These are phyloP conservation scores for Fabrea salina DNA, from an alignment of 169 alveolate genomes.

Conservation along the genomic window DNA sequence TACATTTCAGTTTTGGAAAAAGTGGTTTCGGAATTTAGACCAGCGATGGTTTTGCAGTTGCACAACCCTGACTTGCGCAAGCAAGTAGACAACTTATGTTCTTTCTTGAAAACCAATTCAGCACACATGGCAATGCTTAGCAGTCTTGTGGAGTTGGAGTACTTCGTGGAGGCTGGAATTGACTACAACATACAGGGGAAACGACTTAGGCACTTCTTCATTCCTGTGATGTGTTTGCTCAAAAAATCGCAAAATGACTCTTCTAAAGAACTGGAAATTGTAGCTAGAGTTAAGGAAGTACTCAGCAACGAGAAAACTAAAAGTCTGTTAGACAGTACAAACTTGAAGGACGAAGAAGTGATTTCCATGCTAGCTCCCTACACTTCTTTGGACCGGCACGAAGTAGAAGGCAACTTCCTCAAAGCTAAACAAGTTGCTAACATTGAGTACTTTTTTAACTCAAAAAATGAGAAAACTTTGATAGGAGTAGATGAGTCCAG, in stretches of 20 bases:
- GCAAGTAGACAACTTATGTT: not conserved
- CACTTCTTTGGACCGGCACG: not conserved
- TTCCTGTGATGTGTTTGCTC: constrained; percentile 17
- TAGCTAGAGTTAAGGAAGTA: not conserved
- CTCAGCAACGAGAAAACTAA: not conserved
- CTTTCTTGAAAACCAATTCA: not conserved
- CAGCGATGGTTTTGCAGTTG: constrained; percentile 17
- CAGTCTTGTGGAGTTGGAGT: not conserved
- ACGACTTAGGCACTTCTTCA: not conserved
- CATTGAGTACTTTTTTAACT: not conserved
- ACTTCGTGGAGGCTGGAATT: not conserved
- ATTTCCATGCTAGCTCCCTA: not conserved
- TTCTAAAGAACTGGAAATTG: constrained; percentile 17
- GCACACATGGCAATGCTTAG: not conserved
- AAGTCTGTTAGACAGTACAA: not conserved
- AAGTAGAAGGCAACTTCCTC: not conserved
- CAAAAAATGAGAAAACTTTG: not conserved
- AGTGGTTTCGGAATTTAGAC: not conserved
- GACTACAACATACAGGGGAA: not conserved
- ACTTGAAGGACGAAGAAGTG: not conserved
- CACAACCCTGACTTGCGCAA: not conserved
- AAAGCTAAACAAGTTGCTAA: not conserved
- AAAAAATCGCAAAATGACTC: not conserved
- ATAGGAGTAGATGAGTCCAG: not conserved
- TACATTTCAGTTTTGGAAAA: not conserved